Base-by-base conservation (phyloP, 78 protist species). In the Parvularia atlantis region DNA sequence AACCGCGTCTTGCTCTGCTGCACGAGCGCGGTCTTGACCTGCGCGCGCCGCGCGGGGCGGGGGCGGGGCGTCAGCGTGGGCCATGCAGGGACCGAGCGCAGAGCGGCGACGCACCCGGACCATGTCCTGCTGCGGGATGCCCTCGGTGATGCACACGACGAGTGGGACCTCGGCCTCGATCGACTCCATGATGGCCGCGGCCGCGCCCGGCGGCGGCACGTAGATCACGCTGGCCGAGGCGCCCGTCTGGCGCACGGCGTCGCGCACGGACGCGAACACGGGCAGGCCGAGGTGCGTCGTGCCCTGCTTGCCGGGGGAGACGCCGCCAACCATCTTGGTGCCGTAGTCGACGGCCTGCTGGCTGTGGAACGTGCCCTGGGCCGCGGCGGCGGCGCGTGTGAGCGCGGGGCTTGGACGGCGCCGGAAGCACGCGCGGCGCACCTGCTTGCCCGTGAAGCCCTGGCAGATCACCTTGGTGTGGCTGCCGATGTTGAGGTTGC, bases 371-470 rank as follows among this genome's bases (percentile, higher is more conserved):
- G 97, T 90, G 28, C 99, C 99, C 87, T 85, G 56, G 5, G 11
- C 22, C 37, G 53, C 40, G 30, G n/a, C n/a, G n/a, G n/a, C n/a
- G n/a, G n/a, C n/a, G n/a, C n/a, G n/a, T n/a, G n/a, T n/a, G n/a
- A n/a, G n/a, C n/a, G n/a, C n/a, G n/a, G n/a, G 11, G 13, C 13
- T n/a, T n/a, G n/a, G n/a, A n/a, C n/a, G n/a, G n/a, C n/a, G n/a
- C n/a, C n/a, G n/a, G 37, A 39, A 11, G 53, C 11, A 11, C 16
- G 4, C 10, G 26, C 20, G 7, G 10, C 56, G 20, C 28, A 87
- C 92, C 80, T 90, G 93, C 71, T 85, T 88, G 69, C 99, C 99
- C 5, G 99, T 96, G 75, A 96, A 78, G 28, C 99, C 99, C 82
- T 94, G 98, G 81, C 96, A 93, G 72, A 96, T 89, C 19, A 96